phyloP scores from a whole-genome alignment of 1,284 basidiomycete genomes.

The Trametes pubescens region DNA sequence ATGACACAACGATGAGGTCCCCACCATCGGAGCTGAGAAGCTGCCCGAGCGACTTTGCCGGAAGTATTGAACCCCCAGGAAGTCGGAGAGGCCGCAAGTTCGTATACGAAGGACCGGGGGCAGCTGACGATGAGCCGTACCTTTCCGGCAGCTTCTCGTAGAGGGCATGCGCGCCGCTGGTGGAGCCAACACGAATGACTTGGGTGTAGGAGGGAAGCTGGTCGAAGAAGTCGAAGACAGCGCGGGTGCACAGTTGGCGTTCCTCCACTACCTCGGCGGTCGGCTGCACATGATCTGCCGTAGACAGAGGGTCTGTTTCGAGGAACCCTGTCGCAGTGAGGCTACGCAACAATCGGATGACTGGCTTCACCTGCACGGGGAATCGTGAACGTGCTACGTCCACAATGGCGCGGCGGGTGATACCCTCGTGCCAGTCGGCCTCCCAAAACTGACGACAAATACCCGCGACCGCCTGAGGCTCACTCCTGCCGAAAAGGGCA shows the following conservation, averaged over 20 bases:
- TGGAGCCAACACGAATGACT: conserved; percentile 67
- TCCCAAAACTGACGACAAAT: conserved; percentile 86
- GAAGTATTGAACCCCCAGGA: conserved; percentile 78
- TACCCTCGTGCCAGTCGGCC: conserved; percentile 67
- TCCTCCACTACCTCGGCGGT: conserved; percentile 47
- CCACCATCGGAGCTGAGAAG: conserved; percentile 77
- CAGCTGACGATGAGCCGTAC: conserved; percentile 58
- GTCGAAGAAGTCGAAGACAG: conserved; percentile 80
- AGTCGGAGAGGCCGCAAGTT: conserved; percentile 74
- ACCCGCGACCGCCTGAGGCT: conserved; percentile 68
- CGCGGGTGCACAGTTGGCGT: conserved; percentile 62
- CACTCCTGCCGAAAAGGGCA: conserved; percentile 81
- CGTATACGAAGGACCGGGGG: conserved; percentile 66
- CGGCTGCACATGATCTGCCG: conserved; percentile 54
- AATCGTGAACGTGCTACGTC: conserved; percentile 84
- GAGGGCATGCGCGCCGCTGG: conserved; percentile 69
- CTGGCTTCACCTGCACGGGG: conserved; percentile 77
- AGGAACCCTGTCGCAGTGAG: conserved; percentile 78
- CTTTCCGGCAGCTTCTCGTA: conserved; percentile 73
- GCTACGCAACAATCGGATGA: conserved; percentile 78
- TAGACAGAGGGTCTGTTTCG: conserved; percentile 70
- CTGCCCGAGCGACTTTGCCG: conserved; percentile 71
- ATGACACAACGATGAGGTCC: conserved; percentile 79
- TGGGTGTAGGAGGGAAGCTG: conserved; percentile 81
- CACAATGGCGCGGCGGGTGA: conserved; percentile 75